Percentiles rank a stretch among this genome's conserved stretches.
Evolutionary conservation across 1,139 yeast genomes (phyloP).

Genomic region (Kluyveromyces marxianus): DNA sequence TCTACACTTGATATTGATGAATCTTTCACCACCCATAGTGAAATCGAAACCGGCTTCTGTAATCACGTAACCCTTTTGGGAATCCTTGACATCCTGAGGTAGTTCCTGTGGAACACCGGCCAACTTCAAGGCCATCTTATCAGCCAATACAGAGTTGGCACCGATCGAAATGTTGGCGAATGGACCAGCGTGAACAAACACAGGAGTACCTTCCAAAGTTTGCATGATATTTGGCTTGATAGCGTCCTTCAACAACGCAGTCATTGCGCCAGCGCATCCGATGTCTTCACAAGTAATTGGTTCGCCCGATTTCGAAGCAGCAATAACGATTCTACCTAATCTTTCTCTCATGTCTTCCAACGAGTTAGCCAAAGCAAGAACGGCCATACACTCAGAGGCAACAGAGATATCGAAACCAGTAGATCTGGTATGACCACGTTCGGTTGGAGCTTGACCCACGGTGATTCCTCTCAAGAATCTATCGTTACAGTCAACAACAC

Average conservation of each 20-base stretch:
- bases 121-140: constrained; percentile 87
- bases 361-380: constrained; percentile 80
- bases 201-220: constrained; percentile 97
- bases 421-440: constrained; percentile 79
- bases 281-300: constrained; percentile 95
- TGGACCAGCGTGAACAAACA: constrained; percentile 97
- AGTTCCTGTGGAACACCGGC: constrained; percentile 60
- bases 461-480: constrained; percentile 88
- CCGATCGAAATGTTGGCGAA: constrained; percentile 97
- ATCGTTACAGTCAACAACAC: constrained; percentile 95
- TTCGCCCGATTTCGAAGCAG: constrained; percentile 70
- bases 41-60: constrained; percentile 98
- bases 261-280: constrained; percentile 95
- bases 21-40: constrained; percentile 99
- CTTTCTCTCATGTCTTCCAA: constrained; percentile 84
- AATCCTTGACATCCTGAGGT: constrained; percentile 44
- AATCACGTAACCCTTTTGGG: constrained; percentile 82
- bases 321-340: constrained; percentile 87
- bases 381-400: constrained; percentile 97
- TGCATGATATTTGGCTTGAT: constrained; percentile 97
- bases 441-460: constrained; percentile 90
- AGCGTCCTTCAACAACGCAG: constrained; percentile 93
- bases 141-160: constrained; percentile 91
- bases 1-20: constrained; percentile 93
- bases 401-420: constrained; percentile 97